Evolutionary conservation across 225 moss, liverwort and hornwort species (phyloP).

Genomic region (Polytrichum formosum): DNA sequence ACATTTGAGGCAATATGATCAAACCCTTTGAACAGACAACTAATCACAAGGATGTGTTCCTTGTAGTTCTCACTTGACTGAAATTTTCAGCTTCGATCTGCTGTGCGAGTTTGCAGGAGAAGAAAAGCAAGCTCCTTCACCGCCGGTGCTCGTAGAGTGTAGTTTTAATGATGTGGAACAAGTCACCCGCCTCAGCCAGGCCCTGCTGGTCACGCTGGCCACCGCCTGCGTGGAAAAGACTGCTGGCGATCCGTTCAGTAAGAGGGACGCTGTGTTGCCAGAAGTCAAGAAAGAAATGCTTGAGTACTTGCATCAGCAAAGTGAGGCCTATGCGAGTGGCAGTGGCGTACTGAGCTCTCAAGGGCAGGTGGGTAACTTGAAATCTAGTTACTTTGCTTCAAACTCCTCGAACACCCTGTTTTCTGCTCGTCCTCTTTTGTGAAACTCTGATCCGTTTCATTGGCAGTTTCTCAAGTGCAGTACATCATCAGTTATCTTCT

Average conservation of each 20-base stretch:
- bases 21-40: too few species aligned
- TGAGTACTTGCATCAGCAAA: conserved; percentile 27
- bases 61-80: too few species aligned
- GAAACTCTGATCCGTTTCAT: too few species aligned
- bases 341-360: conserved; percentile 12
- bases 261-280: conserved; percentile 16
- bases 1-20: too few species aligned
- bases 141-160: conserved; percentile 25
- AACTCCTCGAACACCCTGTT: too few species aligned
- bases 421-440: too few species aligned
- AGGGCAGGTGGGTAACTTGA: conserved; percentile 6
- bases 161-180: conserved; percentile 31
- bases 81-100: too few species aligned
- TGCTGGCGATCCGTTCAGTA: conserved; percentile 27
- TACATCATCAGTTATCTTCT: neutral
- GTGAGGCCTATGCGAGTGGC: conserved; percentile 27
- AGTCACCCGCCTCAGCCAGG: conserved; percentile 22
- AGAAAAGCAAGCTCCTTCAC: conserved; percentile 8
- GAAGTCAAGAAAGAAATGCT: conserved; percentile 40
- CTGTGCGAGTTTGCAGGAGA: conserved; percentile 8
- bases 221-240: conserved; percentile 41
- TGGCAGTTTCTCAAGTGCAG: neutral
- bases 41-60: too few species aligned
- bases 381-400: too few species aligned
- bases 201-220: conserved; percentile 29